phyloP scores from a whole-genome alignment of 257 asterid species.

The Henckelia pumila region DNA sequence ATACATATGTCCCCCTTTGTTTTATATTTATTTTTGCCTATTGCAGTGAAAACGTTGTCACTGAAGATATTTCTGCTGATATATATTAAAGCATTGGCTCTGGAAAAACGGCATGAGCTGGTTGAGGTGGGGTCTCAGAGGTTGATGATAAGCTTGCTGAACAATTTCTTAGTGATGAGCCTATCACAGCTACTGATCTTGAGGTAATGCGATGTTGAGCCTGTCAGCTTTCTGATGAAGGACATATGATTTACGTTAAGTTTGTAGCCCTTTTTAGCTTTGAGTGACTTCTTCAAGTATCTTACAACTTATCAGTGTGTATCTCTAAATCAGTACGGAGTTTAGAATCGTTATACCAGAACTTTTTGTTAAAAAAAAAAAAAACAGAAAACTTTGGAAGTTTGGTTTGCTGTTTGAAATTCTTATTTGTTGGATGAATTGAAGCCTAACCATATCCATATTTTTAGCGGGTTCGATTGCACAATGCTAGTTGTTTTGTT shows the following conservation, averaged over 20 bases:
- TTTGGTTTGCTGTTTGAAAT: background rate
- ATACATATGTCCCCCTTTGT: slow-evolving; percentile 16
- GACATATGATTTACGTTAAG: background rate
- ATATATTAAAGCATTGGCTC: slow-evolving; percentile 57
- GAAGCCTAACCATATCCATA: background rate
- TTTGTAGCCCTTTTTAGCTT: slow-evolving; percentile 5
- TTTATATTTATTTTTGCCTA: slow-evolving; percentile 13
- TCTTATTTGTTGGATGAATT: background rate
- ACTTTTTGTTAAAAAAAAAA: no score
- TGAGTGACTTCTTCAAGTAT: slow-evolving; percentile 7
- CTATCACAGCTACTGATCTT: slow-evolving; percentile 74
- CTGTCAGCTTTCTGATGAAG: slow-evolving; percentile 4
- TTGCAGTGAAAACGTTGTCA: slow-evolving; percentile 69
- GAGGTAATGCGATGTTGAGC: slow-evolving; percentile 50
- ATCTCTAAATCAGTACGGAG: slow-evolving; percentile 10
- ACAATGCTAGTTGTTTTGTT: background rate
- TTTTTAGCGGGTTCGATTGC: background rate
- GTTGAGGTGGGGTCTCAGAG: slow-evolving; percentile 89
- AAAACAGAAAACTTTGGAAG: no score
- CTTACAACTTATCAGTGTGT: slow-evolving; percentile 14
- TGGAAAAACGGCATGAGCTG: slow-evolving; percentile 87
- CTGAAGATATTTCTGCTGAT: slow-evolving; percentile 80
- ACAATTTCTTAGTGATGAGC: slow-evolving; percentile 83
- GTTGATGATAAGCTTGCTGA: slow-evolving; percentile 96
- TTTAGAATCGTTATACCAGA: background rate